Conservation (phyloP, 108 stramenopile genomes). For the Stephanodiscus triporus region DNA sequence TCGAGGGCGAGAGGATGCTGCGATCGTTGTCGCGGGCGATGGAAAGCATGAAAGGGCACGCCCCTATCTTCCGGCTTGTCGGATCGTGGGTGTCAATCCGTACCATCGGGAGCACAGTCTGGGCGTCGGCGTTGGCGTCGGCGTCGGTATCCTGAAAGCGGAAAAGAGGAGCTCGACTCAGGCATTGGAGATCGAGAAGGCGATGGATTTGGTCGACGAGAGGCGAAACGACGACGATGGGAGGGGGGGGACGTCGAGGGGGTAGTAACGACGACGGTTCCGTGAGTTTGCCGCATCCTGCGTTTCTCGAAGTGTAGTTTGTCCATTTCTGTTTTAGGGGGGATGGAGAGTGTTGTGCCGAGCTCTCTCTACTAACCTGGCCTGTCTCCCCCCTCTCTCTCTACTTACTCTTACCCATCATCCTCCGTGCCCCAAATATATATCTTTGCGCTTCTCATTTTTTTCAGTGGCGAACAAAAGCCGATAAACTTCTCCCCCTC, state of each 20-base stretch:
- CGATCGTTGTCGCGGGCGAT: constrained; percentile 5
- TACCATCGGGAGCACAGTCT: too few relatives aligned
- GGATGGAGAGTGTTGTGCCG: too few relatives aligned
- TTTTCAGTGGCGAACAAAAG: constrained; percentile 60
- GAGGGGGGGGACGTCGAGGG: neutral
- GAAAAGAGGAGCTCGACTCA: too few relatives aligned
- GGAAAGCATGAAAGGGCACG: constrained; percentile 31
- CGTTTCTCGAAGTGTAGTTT: neutral
- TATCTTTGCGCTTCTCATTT: too few relatives aligned
- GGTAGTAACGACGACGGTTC: neutral
- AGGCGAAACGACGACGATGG: constrained; percentile 14
- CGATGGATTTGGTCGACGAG: constrained; percentile 85
- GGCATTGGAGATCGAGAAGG: constrained; percentile 85
- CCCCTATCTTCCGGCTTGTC: too few relatives aligned
- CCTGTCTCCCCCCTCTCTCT: neutral
- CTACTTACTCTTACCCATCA: too few relatives aligned
- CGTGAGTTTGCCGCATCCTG: too few relatives aligned
- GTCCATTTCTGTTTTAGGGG: too few relatives aligned
- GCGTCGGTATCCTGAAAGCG: too few relatives aligned
- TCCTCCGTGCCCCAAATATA: too few relatives aligned
- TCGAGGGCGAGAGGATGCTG: neutral
- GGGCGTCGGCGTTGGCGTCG: too few relatives aligned
- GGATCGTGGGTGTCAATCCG: too few relatives aligned
- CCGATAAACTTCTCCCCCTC: constrained; percentile 72
- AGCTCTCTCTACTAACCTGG: neutral